Percentiles rank a stretch among this genome's conserved stretches.
These are phyloP conservation scores for Kazachstania kunashirensis DNA, from an alignment of 805 yeast genomes.

Conservation along the genomic window DNA sequence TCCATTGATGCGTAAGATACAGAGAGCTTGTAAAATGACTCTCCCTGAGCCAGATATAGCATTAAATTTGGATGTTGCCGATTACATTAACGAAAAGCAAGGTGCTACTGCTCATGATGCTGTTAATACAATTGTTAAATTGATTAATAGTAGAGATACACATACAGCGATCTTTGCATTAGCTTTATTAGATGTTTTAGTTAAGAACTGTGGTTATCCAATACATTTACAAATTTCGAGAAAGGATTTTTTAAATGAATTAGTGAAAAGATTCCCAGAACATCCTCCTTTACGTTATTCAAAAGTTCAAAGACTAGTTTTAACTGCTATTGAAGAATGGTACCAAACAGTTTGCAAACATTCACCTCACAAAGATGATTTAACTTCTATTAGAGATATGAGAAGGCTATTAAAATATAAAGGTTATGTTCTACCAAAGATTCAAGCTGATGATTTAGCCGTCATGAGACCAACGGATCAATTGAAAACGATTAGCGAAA, in stretches of 20 bases:
- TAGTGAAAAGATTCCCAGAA: slow-evolving; percentile 90
- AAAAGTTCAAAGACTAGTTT: slow-evolving; percentile 70
- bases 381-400: slow-evolving; percentile 91
- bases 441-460: slow-evolving; percentile 82
- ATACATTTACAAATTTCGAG: slow-evolving; percentile 90
- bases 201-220: slow-evolving; percentile 97
- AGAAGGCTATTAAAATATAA: slow-evolving; percentile 80
- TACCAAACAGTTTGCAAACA: slow-evolving; percentile 87
- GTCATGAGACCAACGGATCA: slow-evolving; percentile 85
- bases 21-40: slow-evolving; percentile 81
- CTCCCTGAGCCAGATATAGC: slow-evolving; percentile 80
- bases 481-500: slow-evolving; percentile 78
- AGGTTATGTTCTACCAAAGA: slow-evolving; percentile 90
- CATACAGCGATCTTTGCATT: slow-evolving; percentile 80
- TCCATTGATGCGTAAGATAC: slow-evolving; percentile 36
- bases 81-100: slow-evolving; percentile 83
- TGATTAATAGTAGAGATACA: slow-evolving; percentile 73
- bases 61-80: slow-evolving; percentile 85
- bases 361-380: slow-evolving; percentile 80
- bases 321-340: slow-evolving; percentile 96
- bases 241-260: slow-evolving; percentile 86
- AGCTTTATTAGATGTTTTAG: slow-evolving; percentile 75
- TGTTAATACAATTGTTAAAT: slow-evolving; percentile 70
- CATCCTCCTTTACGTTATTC: slow-evolving; percentile 82
- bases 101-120: slow-evolving; percentile 90